Evolutionary conservation across 768 basidiomycete genomes (phyloP), one percentile per base, ranked within the genome.

Genomic region (Candolleomyces efflorescens): DNA sequence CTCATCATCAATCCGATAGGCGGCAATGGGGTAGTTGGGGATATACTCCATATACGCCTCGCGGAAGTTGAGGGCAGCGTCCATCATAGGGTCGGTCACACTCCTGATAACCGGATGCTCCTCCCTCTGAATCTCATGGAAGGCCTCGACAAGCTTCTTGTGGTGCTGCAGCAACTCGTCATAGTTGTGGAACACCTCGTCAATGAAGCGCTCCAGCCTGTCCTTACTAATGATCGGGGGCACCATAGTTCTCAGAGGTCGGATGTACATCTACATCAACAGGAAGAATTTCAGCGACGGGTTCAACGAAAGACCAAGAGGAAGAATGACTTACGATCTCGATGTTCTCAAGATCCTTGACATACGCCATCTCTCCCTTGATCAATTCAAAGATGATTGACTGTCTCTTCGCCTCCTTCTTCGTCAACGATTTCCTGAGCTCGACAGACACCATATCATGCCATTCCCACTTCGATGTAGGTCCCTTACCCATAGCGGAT

Each of bases 351-450:
- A 98, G 73, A 75, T 97, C 95, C 60, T 86, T 90, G n/a, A 96
- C 94, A 69, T 96, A 97, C 23, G 85, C 83, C 94, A 98, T 98
- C 73, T 98, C 94, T 59, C 90, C 90, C 68, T 96, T 91, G 71
- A 98, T 96, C 57, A 97, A 73, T 73, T 98, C 94, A 65, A 96
- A 98, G 48, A 97, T 94, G 62, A 91, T 85, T 92, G 86, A 82
- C 71, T 98, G 94, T 20, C 93, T 82, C 55, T 61, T 61, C 10
- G 62, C 62, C 39, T 63, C 60, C 27, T 63, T 60, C 24, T 60
- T 61, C 2, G 62, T 50, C 20, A 63, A 56, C 17, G 57, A 53
- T 38, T 15, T 59, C 50, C 84, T 75, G 10, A 85, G 65, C 41
- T 93, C 91, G 44, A 82, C 73, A 0, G 88, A 71, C 4, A 95